Percentiles rank a stretch among this genome's conserved stretches.
phyloP scores from a whole-genome alignment of 139 green algal species.

The Edaphochlamys debaryana region DNA sequence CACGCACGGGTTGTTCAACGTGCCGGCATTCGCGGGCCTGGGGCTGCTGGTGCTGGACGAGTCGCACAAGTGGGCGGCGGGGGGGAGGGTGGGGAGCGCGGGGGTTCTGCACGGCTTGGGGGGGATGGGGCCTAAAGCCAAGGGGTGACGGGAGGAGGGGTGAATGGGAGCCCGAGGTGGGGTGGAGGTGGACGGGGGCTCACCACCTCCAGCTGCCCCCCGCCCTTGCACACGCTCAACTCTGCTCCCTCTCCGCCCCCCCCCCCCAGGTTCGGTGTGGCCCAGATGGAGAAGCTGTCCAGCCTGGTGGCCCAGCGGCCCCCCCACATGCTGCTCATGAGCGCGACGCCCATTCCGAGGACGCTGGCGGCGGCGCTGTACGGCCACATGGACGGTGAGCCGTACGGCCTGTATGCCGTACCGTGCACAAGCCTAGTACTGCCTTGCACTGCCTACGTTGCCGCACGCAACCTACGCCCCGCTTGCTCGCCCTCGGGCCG shows the following conservation, averaged over 20 bases:
- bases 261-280: constrained; percentile 84
- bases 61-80: constrained; percentile 85
- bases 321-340: constrained; percentile 94
- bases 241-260: no score
- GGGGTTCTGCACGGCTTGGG: no score
- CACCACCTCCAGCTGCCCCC: not conserved
- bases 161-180: not conserved
- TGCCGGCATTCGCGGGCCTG: constrained; percentile 75
- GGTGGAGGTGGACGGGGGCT: not conserved
- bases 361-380: constrained; percentile 85
- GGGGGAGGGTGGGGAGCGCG: not conserved
- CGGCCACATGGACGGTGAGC: constrained; percentile 74
- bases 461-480: no score
- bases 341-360: constrained; percentile 96
- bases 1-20: constrained; percentile 85
- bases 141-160: no score
- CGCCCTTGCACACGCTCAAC: not conserved
- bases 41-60: constrained; percentile 95
- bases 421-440: no score
- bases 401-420: no score
- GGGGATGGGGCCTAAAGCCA: no score
- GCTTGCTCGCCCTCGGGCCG: no score
- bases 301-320: constrained; percentile 49
- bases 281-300: constrained; percentile 78
- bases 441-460: no score